Conservation (phyloP, 805 yeast species). For the Debaryomyces castellii region DNA sequence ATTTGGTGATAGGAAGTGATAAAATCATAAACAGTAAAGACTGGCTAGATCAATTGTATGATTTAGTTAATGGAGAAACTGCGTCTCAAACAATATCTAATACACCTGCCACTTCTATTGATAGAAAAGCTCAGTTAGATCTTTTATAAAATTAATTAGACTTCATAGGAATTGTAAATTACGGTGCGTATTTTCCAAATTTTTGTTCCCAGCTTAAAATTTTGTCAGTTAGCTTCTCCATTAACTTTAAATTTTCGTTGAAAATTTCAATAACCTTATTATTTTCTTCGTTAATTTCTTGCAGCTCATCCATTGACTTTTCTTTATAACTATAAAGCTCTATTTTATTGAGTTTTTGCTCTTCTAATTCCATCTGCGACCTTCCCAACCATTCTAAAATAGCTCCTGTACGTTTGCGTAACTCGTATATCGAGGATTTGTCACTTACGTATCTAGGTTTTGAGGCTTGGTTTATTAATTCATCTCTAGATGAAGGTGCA, state of each 20-base stretch:
- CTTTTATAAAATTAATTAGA: conserved; percentile 14
- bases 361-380: conserved; percentile 78
- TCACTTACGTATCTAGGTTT: conserved; percentile 83
- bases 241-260: conserved; percentile 57
- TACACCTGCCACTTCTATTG: background rate
- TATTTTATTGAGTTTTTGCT: conserved; percentile 62
- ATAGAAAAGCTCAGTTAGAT: conserved; percentile 39
- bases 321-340: conserved; percentile 48
- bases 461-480: conserved; percentile 66
- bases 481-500: conserved; percentile 30
- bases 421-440: conserved; percentile 72
- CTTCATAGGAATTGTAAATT: conserved; percentile 5
- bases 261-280: conserved; percentile 41
- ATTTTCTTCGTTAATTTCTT: conserved; percentile 23
- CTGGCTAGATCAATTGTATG: conserved; percentile 36
- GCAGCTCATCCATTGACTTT: conserved; percentile 18
- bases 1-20: conserved; percentile 78
- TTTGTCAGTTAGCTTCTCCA: conserved; percentile 73
- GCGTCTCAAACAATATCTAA: background rate
- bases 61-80: conserved; percentile 20
- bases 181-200: conserved; percentile 54
- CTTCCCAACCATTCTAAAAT: conserved; percentile 88
- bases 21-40: conserved; percentile 30
- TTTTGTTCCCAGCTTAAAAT: conserved; percentile 78
- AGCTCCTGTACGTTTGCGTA: conserved; percentile 85